Evolutionary conservation across 306 rosid genomes (phyloP), one percentile per base, ranked within the genome.

Genomic region (Albizia julibrissin): DNA sequence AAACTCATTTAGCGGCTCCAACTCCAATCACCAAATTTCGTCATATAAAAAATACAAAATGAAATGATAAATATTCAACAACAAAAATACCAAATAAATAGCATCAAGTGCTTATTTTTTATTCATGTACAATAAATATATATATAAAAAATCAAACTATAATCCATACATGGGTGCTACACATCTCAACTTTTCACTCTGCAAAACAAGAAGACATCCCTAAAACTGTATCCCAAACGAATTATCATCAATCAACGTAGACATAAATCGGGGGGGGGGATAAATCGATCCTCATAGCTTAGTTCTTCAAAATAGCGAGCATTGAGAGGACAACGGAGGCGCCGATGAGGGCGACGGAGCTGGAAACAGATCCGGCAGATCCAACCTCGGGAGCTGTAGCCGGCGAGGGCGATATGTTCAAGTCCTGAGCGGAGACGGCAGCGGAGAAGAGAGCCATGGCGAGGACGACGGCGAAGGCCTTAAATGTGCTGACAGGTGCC

Each of bases 371-470:
- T 29, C 52, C 44, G 5, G 91, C 85, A 0, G 87, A 84, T 75
- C 90, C 92, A 29, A 43, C 76, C 1, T 79, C 79, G 0, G 65
- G 77, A 5, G 27, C 24, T 7, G 86, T 90, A 0, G 81, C 52
- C 6, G 88, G 44, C 21, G 71, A 66, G 0, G 71, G 88, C 1
- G 79, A 79, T 4, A 27, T 10, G 68, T 27, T 14, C 7, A 61
- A 19, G 1, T 82, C 87, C 67, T 87, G 91, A 6, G 87, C 91
- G 21, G 79, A 52, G 1, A 62, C 86, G 7, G 62, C 58, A 64
- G 79, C 73, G 8, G 79, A 69, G 59, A 85, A 75, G 59, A 86
- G 18, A 62, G 68, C 68, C 8, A 26, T 3, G 19, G 18, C 37
- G 1, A 62, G 9, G 37, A 27, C 0, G 19, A 14, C 1, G 34